A percentile compares a stretch with the other conserved stretches of the same genome.
These are phyloP conservation scores for Backusella morwellensis DNA, from an alignment of 192 early-diverging fungal genomes.

Conservation along the genomic window DNA sequence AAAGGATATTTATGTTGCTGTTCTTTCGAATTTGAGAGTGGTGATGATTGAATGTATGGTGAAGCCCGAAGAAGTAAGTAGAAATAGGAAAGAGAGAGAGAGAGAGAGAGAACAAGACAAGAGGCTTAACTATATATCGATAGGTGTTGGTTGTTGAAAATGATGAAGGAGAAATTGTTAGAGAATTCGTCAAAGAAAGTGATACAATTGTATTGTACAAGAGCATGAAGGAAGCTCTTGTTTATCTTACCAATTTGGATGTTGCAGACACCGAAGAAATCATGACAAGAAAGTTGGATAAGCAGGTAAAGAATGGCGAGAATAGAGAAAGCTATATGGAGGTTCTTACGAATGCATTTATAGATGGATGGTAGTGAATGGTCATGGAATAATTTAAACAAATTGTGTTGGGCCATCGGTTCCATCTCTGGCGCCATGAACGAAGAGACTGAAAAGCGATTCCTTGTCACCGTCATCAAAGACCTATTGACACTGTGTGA, in stretches of 20 bases:
- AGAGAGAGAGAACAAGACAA: too few species aligned
- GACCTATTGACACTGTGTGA: slow-evolving; percentile 94
- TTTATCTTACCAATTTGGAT: slow-evolving; percentile 98
- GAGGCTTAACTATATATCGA: not conserved
- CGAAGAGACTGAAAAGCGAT: slow-evolving; percentile 96
- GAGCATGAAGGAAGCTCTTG: slow-evolving; percentile 94
- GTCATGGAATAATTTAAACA: slow-evolving; percentile 98
- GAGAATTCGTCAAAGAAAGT: slow-evolving; percentile 95
- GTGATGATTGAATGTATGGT: slow-evolving; percentile 99
- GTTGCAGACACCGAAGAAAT: slow-evolving; percentile 91
- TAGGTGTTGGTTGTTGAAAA: slow-evolving; percentile 95
- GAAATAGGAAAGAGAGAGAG: too few species aligned
- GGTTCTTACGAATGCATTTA: not conserved
- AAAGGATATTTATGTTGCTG: slow-evolving; percentile 81
- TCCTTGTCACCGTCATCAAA: slow-evolving; percentile 99
- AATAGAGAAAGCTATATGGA: too few species aligned
- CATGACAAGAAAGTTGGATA: slow-evolving; percentile 90
- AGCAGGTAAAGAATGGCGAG: slow-evolving; percentile 59
- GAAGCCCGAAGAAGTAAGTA: slow-evolving; percentile 89
- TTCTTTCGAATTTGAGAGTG: slow-evolving; percentile 82
- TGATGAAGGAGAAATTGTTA: slow-evolving; percentile 99
- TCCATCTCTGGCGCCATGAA: slow-evolving; percentile 96
- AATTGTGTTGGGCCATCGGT: slow-evolving; percentile 99
- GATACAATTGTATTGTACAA: slow-evolving; percentile 99
- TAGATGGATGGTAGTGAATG: slow-evolving; percentile 95